Evolutionary conservation across 495 filamentous ascomycete species (phyloP).

Genomic region (Daldinia vernicosa): DNA sequence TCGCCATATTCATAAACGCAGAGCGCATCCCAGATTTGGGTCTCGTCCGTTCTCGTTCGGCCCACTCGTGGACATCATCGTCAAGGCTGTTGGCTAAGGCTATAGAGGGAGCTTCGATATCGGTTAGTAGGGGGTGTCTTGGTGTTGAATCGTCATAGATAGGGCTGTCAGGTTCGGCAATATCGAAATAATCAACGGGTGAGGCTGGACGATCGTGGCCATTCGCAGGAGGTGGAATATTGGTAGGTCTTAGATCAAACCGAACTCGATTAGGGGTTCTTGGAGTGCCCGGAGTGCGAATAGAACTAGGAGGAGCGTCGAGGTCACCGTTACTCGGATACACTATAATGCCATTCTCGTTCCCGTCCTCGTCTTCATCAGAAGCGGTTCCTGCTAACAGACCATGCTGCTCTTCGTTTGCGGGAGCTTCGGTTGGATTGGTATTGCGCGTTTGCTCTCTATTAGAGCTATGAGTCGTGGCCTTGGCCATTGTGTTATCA

Average conservation of each 20-base stretch:
- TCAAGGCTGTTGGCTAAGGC: constrained; percentile 68
- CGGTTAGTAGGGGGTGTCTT: constrained; percentile 78
- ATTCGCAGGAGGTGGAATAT: constrained; percentile 49
- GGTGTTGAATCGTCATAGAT: constrained; percentile 46
- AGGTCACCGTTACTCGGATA: constrained; percentile 41
- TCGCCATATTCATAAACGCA: constrained; percentile 98
- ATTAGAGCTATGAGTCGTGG: constrained; percentile 49
- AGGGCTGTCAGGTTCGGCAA: constrained; percentile 55
- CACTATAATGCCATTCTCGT: constrained; percentile 51
- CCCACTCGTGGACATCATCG: constrained; percentile 53
- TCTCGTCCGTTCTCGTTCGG: constrained; percentile 53
- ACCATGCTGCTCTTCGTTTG: constrained; percentile 56
- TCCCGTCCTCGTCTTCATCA: constrained; percentile 37
- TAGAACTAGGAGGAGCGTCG: constrained; percentile 37
- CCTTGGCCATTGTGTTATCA: constrained; percentile 56
- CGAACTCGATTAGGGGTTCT: constrained; percentile 86
- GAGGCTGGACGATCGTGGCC: constrained; percentile 45
- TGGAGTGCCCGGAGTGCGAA: constrained; percentile 67
- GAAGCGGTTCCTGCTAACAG: constrained; percentile 50
- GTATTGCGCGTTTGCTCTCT: constrained; percentile 38
- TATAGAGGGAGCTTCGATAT: constrained; percentile 88
- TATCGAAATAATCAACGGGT: constrained; percentile 49
- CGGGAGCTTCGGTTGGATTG: constrained; percentile 28
- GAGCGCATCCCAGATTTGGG: constrained; percentile 59
- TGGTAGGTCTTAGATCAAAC: constrained; percentile 74